These are phyloP conservation scores for Eragrostis curvula DNA, from an alignment of 176 grass and related monocot species.

Conservation along the genomic window DNA sequence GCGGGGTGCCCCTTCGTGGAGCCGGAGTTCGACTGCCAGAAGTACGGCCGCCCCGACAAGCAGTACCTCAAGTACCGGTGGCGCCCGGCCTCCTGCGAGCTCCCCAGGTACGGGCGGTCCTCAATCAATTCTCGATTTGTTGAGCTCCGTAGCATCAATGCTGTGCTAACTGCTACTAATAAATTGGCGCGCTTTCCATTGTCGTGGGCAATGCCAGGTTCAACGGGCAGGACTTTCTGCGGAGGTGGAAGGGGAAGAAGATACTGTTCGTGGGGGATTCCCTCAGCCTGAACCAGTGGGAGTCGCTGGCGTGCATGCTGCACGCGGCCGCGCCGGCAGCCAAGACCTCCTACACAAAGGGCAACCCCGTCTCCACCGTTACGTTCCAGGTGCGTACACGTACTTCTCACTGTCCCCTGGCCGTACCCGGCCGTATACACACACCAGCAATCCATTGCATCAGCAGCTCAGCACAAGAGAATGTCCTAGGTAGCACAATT, in stretches of 20 bases:
- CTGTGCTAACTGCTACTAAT: background rate
- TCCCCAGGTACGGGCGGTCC: conserved; percentile 54
- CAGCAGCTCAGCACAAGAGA: background rate
- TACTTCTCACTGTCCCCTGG: background rate
- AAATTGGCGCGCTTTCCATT: background rate
- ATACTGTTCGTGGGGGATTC: conserved; percentile 99
- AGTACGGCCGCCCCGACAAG: conserved; percentile 79
- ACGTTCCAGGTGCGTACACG: conserved; percentile 71
- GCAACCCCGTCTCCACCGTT: conserved; percentile 61
- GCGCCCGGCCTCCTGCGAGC: conserved; percentile 77
- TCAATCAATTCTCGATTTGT: background rate
- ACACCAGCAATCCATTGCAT: background rate
- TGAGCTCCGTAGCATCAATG: background rate
- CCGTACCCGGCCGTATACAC: background rate
- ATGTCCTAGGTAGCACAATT: background rate
- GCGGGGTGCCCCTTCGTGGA: conserved; percentile 84
- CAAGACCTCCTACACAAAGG: conserved; percentile 58
- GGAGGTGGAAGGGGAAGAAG: conserved; percentile 90
- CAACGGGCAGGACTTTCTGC: conserved; percentile 61
- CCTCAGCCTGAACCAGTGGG: conserved; percentile 95
- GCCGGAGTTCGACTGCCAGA: conserved; percentile 90
- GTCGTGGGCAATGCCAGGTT: conserved; percentile 45
- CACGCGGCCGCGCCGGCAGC: conserved; percentile 67
- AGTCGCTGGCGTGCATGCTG: conserved; percentile 96
- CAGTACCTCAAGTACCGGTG: conserved; percentile 89